Conservation (phyloP, 2,329 filamentous ascomycete species). For the Cytospora mali region DNA sequence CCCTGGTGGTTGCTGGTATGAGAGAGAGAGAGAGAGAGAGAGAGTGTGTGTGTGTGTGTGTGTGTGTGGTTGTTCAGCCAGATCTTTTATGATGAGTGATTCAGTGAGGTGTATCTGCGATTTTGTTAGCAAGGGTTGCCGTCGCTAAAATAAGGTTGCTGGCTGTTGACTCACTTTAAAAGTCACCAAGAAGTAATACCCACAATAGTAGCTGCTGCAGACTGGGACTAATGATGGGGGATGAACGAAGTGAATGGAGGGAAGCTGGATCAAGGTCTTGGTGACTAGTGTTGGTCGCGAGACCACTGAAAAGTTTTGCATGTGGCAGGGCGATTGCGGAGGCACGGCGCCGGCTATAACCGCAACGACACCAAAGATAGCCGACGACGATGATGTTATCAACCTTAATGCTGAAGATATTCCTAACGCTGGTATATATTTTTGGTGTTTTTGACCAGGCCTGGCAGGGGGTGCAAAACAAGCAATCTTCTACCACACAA, state of each 20-base stretch:
- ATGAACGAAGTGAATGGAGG: neutral
- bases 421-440: neutral
- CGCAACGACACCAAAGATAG: conserved; percentile 1
- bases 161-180: neutral
- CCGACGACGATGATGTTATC: neutral
- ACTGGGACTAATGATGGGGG: no score
- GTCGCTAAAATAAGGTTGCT: neutral
- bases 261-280: conserved; percentile 1
- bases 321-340: conserved; percentile 22
- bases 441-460: neutral
- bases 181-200: neutral
- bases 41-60: neutral
- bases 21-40: no score
- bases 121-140: neutral
- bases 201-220: neutral
- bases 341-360: conserved; percentile 17
- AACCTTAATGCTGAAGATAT: neutral
- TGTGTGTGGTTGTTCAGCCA: neutral
- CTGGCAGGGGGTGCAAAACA: neutral
- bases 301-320: conserved; percentile 25
- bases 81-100: neutral
- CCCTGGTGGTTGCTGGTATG: neutral
- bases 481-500: neutral
- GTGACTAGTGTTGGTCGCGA: conserved; percentile 5
- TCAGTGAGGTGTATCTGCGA: neutral